Evolutionary conservation across 768 basidiomycete species (phyloP), one percentile per base, ranked within the genome.

Genomic region (Termitomyces sp.): DNA sequence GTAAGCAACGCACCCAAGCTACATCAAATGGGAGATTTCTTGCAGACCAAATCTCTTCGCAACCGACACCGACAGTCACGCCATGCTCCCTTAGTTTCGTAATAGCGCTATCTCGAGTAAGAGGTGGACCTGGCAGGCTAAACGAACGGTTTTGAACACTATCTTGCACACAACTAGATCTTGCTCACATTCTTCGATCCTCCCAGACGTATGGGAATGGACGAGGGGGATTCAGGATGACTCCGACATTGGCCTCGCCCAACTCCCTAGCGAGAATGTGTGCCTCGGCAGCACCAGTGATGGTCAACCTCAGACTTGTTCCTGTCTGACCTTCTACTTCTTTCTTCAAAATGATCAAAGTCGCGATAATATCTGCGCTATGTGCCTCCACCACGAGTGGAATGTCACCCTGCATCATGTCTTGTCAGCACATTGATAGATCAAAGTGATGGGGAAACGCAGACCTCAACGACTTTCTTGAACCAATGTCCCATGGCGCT

Each of bases 331-430:
- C 57, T 63, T 88, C 85, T 1, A 86, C 72, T 62, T 89, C 82
- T 52, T 72, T 71, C 70, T 89, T 90, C 55, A 96, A 74, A 26
- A 78, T 67, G 44, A 95, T 75, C 35, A 95, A 69, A 0, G 87
- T 83, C 1, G 88, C 90, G 59, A 95, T 94, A 51, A 89, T 75
- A 68, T 95, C 94, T 4, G 90, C 92, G 62, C 77, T 91, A 60
- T 87, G 75, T 2, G 82, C 84, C 53, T 86, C 82, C 8, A 93
- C 73, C 11, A 96, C 87, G 5, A 97, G 73, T 3, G 90, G 86
- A 21, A 94, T 76, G 37, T 76, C 64, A 5, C 91, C 89, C 84
- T 88, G 58, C 30, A 12, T 37, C 28, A 17, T 40, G 1, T 38
- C 42, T 30, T 30, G 40, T 57, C 33, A 57, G 40, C 37, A 44